Percentiles rank a stretch among this genome's conserved stretches.
These are phyloP conservation scores for Coemansia umbellata DNA, from an alignment of 192 early-diverging fungal species.

Conservation along the genomic window DNA sequence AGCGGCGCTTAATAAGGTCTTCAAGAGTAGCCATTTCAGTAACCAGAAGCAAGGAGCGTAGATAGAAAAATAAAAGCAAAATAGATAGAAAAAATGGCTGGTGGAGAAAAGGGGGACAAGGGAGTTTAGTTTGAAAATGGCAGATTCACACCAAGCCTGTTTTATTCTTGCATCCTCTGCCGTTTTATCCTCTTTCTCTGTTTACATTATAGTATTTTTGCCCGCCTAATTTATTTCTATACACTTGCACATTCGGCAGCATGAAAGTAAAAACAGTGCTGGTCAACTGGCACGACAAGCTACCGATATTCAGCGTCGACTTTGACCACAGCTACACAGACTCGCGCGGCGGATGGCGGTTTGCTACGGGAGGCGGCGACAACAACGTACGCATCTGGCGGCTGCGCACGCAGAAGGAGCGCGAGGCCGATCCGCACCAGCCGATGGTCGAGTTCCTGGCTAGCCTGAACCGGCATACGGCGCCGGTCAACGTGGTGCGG, in stretches of 20 bases:
- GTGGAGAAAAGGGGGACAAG: not conserved
- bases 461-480: constrained; percentile 77
- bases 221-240: no score
- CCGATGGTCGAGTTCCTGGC: constrained; percentile 74
- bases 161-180: no score
- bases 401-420: constrained; percentile 11
- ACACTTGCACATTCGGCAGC: no score
- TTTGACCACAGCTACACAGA: constrained; percentile 64
- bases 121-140: no score
- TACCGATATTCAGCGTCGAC: constrained; percentile 87
- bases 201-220: no score
- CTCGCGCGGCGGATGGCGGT: constrained; percentile 51
- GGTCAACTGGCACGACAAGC: constrained; percentile 93
- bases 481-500: constrained; percentile 89
- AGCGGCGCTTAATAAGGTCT: constrained; percentile 61
- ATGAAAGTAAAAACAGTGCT: constrained; percentile 74
- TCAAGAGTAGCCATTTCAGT: constrained; percentile 46
- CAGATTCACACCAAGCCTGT: no score
- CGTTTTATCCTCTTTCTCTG: no score
- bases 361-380: constrained; percentile 91
- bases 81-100: not conserved
- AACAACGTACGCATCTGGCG: constrained; percentile 75
- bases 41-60: no score
- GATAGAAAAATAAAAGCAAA: no score
- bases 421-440: constrained; percentile 17